A percentile compares a stretch with the other conserved stretches of the same genome.
These are phyloP conservation scores for Cornus kousa DNA, from an alignment of 148 eudicot species.

Conservation along the genomic window DNA sequence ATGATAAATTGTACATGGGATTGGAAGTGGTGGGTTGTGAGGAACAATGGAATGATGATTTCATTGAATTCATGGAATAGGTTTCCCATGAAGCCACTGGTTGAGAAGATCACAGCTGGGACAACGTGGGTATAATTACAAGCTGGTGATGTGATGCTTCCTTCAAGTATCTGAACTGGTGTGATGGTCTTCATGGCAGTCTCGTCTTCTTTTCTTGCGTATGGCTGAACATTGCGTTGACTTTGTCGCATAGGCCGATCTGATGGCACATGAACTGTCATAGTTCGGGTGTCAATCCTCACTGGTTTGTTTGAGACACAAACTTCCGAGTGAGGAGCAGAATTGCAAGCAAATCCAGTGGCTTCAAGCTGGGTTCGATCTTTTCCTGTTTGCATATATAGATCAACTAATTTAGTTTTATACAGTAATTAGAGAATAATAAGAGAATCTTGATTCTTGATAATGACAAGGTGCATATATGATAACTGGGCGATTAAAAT, in stretches of 20 bases:
- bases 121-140: conserved; percentile 45
- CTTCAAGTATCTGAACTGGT: conserved; percentile 44
- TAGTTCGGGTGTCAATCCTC: conserved; percentile 17
- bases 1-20: conserved; percentile 34
- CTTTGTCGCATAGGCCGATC: neutral
- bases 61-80: conserved; percentile 56
- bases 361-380: conserved; percentile 27
- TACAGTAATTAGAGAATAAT: neutral
- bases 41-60: conserved; percentile 50
- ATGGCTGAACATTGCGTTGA: conserved; percentile 29
- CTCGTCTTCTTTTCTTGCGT: conserved; percentile 48
- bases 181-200: conserved; percentile 34
- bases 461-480: neutral
- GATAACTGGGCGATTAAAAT: neutral
- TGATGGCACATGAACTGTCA: conserved; percentile 28
- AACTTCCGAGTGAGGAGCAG: conserved; percentile 19
- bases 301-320: conserved; percentile 34
- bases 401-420: neutral
- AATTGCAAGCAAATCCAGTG: conserved; percentile 36
- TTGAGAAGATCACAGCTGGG: conserved; percentile 58
- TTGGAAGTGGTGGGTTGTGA: conserved; percentile 43
- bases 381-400: conserved; percentile 16
- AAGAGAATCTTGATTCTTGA: neutral
- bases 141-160: conserved; percentile 28
- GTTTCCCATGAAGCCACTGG: conserved; percentile 52